Conservation (phyloP, 768 basidiomycete species). For the Lactarius evosmus region DNA sequence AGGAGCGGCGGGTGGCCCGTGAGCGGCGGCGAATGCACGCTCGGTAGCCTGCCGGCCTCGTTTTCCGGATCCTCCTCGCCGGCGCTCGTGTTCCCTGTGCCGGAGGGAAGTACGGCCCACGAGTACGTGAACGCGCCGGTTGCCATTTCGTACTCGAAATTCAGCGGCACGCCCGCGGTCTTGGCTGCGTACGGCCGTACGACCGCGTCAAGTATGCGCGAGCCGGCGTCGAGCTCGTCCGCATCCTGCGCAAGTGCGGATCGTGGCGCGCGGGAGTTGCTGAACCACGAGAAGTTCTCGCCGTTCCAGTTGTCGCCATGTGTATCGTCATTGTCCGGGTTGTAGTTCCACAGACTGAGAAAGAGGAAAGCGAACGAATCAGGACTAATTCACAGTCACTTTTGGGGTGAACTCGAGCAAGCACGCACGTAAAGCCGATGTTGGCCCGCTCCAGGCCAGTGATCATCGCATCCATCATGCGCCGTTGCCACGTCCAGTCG, state of each 20-base stretch:
- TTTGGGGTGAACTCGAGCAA: neutral
- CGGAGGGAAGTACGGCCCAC: conserved; percentile 49
- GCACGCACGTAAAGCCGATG: conserved; percentile 80
- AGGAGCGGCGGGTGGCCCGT: conserved; percentile 40
- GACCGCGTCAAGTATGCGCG: conserved; percentile 67
- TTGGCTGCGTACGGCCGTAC: conserved; percentile 92
- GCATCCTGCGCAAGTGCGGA: conserved; percentile 58
- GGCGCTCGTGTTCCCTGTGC: conserved; percentile 16
- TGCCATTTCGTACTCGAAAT: conserved; percentile 74
- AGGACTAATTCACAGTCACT: neutral
- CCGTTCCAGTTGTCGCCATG: conserved; percentile 91
- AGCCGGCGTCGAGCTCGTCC: conserved; percentile 79
- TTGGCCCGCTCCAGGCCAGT: conserved; percentile 74
- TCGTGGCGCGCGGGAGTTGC: conserved; percentile 46
- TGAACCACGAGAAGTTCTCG: conserved; percentile 97
- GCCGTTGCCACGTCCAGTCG: conserved; percentile 76
- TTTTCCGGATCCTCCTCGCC: neutral
- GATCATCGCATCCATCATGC: conserved; percentile 95
- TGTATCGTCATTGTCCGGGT: conserved; percentile 77
- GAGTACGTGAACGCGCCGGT: conserved; percentile 62
- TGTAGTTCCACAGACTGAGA: conserved; percentile 96
- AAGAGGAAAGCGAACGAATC: neutral
- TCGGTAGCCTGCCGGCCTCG: conserved; percentile 12
- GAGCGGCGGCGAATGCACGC: conserved; percentile 41
- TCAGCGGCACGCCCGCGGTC: conserved; percentile 77